phyloP scores from a whole-genome alignment of 2,329 filamentous ascomycete genomes.

The Boeremia exigua region DNA sequence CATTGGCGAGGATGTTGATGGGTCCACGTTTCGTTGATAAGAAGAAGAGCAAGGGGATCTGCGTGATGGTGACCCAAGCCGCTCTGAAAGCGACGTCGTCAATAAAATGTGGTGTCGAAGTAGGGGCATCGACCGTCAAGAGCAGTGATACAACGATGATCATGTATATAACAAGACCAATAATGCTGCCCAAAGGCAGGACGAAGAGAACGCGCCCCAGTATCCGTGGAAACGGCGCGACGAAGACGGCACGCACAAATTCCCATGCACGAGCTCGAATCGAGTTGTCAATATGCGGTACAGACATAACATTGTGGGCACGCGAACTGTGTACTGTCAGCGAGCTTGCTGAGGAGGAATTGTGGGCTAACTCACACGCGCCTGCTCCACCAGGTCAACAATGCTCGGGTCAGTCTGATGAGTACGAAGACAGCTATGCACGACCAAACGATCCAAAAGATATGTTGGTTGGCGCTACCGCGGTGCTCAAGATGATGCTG shows the following conservation, averaged over 20 bases:
- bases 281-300: background rate
- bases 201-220: background rate
- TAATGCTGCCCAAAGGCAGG: conserved; percentile 15
- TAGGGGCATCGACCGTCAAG: conserved; percentile 30
- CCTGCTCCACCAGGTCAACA: conserved; percentile 15
- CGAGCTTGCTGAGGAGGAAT: background rate
- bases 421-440: conserved; percentile 16
- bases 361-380: conserved; percentile 14
- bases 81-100: conserved; percentile 41
- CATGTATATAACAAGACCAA: conserved; percentile 15
- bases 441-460: conserved; percentile 27
- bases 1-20: conserved; percentile 24
- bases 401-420: background rate
- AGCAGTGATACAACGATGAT: conserved; percentile 16
- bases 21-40: conserved; percentile 35
- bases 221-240: conserved; percentile 9
- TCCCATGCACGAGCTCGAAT: conserved; percentile 1
- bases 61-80: conserved; percentile 38
- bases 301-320: conserved; percentile 1
- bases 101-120: conserved; percentile 28
- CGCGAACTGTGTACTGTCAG: conserved; percentile 12
- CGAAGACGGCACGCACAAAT: conserved; percentile 12
- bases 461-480: conserved; percentile 20
- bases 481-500: conserved; percentile 34
- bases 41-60: conserved; percentile 36